phyloP scores from a whole-genome alignment of 148 eudicot genomes.

The Talinum fruticosum region DNA sequence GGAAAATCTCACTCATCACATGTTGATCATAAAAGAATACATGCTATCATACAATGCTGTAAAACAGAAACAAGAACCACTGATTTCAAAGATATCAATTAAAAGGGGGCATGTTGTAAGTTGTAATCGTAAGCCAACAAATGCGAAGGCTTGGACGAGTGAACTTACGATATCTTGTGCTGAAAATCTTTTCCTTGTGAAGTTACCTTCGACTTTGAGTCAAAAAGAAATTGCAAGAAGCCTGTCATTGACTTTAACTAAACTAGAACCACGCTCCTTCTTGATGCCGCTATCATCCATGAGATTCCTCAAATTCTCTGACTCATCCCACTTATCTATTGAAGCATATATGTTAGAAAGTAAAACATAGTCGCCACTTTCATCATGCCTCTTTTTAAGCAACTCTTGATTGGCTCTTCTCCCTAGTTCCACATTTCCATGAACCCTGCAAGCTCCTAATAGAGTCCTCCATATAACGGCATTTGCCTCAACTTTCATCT shows the following conservation, averaged over 20 bases:
- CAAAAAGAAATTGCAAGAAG: conserved; percentile 25
- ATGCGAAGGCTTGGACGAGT: not conserved
- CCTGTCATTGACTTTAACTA: conserved; percentile 31
- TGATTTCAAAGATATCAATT: not conserved
- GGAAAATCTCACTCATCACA: not conserved
- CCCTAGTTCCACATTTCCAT: conserved; percentile 50
- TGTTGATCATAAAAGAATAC: not conserved
- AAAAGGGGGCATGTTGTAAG: not conserved
- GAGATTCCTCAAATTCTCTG: conserved; percentile 38
- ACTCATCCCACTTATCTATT: conserved; percentile 53
- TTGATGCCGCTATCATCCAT: conserved; percentile 56
- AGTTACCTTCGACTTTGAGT: not conserved
- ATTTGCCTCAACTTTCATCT: conserved; percentile 54
- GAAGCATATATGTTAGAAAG: conserved; percentile 64
- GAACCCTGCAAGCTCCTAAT: conserved; percentile 50
- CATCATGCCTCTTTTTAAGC: conserved; percentile 39
- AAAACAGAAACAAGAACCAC: not conserved
- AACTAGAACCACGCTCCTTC: conserved; percentile 50
- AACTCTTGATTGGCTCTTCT: conserved; percentile 49
- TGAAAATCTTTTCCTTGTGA: not conserved
- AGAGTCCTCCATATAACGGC: conserved; percentile 61
- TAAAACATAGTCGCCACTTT: conserved; percentile 58
- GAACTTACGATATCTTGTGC: not conserved
- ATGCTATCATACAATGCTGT: not conserved
- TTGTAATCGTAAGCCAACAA: not conserved